A percentile compares a stretch with the other conserved stretches of the same genome.
phyloP scores from a whole-genome alignment of 768 basidiomycete species.

The Boletus fagicola region DNA sequence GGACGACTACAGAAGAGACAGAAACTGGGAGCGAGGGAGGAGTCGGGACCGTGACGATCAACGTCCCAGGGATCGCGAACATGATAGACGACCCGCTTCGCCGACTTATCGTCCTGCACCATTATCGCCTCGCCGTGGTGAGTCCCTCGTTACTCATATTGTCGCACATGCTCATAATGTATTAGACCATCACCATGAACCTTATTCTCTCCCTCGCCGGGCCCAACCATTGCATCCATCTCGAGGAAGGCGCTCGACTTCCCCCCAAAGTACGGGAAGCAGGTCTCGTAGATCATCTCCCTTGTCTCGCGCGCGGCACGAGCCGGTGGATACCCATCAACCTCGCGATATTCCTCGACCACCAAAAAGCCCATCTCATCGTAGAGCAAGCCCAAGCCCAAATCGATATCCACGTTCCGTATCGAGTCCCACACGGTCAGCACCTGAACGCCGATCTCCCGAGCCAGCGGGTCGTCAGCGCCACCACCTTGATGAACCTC shows the following conservation, averaged over 20 bases:
- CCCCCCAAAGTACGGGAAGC: constrained; percentile 20
- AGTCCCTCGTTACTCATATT: neutral
- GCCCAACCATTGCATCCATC: constrained; percentile 10
- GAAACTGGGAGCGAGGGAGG: constrained; percentile 22
- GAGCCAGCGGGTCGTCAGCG: neutral
- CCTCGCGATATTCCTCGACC: constrained; percentile 13
- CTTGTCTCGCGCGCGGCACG: constrained; percentile 11
- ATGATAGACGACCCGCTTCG: constrained; percentile 20
- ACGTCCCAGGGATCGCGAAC: constrained; percentile 20
- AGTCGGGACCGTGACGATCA: constrained; percentile 24
- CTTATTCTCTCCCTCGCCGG: constrained; percentile 15
- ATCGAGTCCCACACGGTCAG: constrained; percentile 14
- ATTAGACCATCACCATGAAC: constrained; percentile 18
- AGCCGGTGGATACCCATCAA: constrained; percentile 8
- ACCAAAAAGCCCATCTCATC: constrained; percentile 16
- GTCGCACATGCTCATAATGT: neutral
- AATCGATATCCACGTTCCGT: neutral
- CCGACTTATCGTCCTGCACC: constrained; percentile 21
- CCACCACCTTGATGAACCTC: neutral
- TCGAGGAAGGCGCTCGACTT: constrained; percentile 24
- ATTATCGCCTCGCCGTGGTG: constrained; percentile 28
- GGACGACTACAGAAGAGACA: constrained; percentile 25
- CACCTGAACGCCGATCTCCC: constrained; percentile 1
- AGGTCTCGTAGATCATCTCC: constrained; percentile 26
- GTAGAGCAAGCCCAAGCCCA: constrained; percentile 16